Evolutionary conservation across 768 basidiomycete genomes (phyloP).

Genomic region (Serendipita sp.): DNA sequence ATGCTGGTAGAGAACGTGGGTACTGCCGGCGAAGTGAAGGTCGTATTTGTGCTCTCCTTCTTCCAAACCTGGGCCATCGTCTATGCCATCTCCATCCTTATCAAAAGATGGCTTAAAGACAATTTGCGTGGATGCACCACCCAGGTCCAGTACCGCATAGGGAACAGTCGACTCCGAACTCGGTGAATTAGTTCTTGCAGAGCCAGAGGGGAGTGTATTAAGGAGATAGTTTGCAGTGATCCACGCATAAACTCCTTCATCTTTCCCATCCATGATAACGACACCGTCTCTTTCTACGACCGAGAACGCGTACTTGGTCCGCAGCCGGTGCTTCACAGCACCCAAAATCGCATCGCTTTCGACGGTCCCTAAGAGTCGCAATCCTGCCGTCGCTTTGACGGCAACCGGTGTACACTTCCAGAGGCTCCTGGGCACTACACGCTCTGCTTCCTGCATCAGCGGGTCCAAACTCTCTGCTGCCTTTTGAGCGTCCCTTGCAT

Average conservation of each 20-base stretch:
- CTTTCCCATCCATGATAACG: slow-evolving; percentile 85
- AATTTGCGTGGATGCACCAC: slow-evolving; percentile 95
- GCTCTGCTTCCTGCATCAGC: slow-evolving; percentile 64
- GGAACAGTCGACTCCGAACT: slow-evolving; percentile 16
- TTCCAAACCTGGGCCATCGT: slow-evolving; percentile 27
- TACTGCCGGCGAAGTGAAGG: slow-evolving; percentile 54
- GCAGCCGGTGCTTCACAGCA: slow-evolving; percentile 50
- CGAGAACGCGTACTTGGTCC: slow-evolving; percentile 49
- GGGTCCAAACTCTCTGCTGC: slow-evolving; percentile 70
- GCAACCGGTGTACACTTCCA: slow-evolving; percentile 69
- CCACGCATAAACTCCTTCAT: slow-evolving; percentile 98
- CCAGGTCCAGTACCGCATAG: slow-evolving; percentile 88
- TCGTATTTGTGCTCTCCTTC: slow-evolving; percentile 90
- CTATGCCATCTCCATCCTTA: slow-evolving; percentile 19
- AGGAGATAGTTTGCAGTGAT: slow-evolving; percentile 93
- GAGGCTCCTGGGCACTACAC: slow-evolving; percentile 54
- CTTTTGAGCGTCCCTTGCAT: slow-evolving; percentile 36
- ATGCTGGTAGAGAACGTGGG: slow-evolving; percentile 81
- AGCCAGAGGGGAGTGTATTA: slow-evolving; percentile 46
- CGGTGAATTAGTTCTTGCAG: slow-evolving; percentile 29
- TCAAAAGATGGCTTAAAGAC: slow-evolving; percentile 74
- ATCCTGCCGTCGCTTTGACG: slow-evolving; percentile 85
- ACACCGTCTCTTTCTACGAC: slow-evolving; percentile 49
- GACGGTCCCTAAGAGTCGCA: slow-evolving; percentile 49
- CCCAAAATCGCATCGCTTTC: slow-evolving; percentile 58